A percentile compares a stretch with the other conserved stretches of the same genome.
phyloP scores from a whole-genome alignment of 345 rosid genomes.

The Gossypium herbaceum region DNA sequence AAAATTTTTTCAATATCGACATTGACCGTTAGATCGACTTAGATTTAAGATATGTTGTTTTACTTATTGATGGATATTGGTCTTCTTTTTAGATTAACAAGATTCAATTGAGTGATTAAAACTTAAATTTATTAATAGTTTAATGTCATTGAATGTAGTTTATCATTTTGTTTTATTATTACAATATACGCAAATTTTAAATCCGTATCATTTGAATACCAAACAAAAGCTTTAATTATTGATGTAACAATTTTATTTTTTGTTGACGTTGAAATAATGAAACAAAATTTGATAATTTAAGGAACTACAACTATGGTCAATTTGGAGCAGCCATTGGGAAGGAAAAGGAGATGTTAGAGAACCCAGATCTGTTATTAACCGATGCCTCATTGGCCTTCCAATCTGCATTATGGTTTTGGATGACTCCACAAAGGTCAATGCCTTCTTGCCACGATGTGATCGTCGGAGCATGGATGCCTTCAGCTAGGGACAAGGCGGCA shows the following conservation, averaged over 20 bases:
- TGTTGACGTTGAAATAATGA: not conserved
- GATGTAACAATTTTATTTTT: not conserved
- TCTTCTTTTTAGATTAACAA: too few species aligned
- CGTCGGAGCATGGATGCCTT: conserved; percentile 34
- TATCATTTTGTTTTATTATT: too few species aligned
- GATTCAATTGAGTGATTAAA: accelerated
- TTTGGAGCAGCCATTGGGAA: conserved; percentile 47
- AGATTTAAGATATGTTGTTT: accelerated
- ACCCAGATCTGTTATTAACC: conserved; percentile 51
- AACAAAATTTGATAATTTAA: not conserved
- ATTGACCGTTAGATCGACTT: too few species aligned
- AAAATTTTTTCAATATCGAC: accelerated
- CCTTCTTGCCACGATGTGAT: conserved; percentile 67
- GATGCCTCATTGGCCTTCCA: conserved; percentile 47
- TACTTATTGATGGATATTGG: accelerated
- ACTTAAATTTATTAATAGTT: too few species aligned
- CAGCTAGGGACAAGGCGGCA: conserved; percentile 24
- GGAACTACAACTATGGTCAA: conserved; percentile 65
- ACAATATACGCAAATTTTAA: too few species aligned
- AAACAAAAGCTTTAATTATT: too few species aligned
- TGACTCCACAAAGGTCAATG: conserved; percentile 48
- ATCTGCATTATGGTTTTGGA: conserved; percentile 73
- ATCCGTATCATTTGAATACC: too few species aligned
- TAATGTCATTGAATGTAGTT: too few species aligned
- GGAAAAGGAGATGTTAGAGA: conserved; percentile 45